Base-by-base conservation (phyloP, 2,329 filamentous ascomycete species). In the Blastomyces gilchristii region DNA sequence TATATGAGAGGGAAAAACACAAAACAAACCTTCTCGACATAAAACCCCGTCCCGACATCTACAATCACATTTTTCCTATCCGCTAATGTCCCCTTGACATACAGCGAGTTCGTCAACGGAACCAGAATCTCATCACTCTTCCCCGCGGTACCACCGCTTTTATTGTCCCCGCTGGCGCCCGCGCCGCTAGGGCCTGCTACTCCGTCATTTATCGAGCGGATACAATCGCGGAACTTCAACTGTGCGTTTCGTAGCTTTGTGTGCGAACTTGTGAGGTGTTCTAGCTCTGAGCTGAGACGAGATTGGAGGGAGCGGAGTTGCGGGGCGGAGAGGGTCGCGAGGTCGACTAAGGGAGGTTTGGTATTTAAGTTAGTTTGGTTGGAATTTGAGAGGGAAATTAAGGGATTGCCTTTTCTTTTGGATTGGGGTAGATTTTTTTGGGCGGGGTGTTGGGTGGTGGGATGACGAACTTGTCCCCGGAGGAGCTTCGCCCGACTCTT, bases 271-370 rank as follows among this genome's bases (percentile, higher is more conserved):
- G 91, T 95, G 68, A 99, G 85, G 79, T 97, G 93, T 74, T 96
- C 91, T 68, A 99, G 87, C 78, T 99, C 94, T 71, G 94, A 88
- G 75, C 96, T 93, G 68, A 99, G 87, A 76, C 97, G 93, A 76
- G 94, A 91, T 82, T 99, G 97, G 69, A 99, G 87, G 70, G 91
- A 86, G 69, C 86, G 87, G 68, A 99, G 88, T 78, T 97, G 93
- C 68, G 90, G 89, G 34, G 87, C 82, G 70, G 88, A 89, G 71
- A 99, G 87, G 65, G 84, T 86, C 70, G 87, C 85, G 71, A 99
- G 81, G 73, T 89, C 86, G 69, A 90, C 82, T 81, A 69, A 53
- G 47, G 41, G 2, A n/a, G 63, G 14, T 56, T 56, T 18, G 22
- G 16, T 34, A 28, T 39, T 22, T 31, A n/a, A 16, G 43, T 52